Conservation (phyloP, 352 stramenopile genomes). For the Phytophthora sansomeana region DNA sequence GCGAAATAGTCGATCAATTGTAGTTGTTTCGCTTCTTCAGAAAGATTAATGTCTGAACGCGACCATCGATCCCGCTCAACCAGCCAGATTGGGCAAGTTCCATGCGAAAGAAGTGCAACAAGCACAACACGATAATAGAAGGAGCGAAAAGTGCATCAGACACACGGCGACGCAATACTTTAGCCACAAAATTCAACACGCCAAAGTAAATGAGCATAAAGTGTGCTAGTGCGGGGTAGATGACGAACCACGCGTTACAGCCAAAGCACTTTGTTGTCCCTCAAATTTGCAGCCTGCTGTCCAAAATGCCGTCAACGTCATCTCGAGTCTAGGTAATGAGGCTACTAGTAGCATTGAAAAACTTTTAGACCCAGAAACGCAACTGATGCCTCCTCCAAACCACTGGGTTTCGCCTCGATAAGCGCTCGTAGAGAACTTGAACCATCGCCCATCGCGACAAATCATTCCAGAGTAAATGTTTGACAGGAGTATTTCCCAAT, state of each 20-base stretch:
- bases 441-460: conserved; percentile 18
- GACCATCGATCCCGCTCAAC: conserved; percentile 22
- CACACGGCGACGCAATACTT: conserved; percentile 32
- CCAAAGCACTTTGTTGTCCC: conserved; percentile 35
- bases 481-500: conserved; percentile 26
- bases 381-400: conserved; percentile 25
- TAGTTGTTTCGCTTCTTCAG: conserved; percentile 8
- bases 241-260: conserved; percentile 42
- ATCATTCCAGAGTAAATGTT: conserved; percentile 18
- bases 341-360: conserved; percentile 12
- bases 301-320: conserved; percentile 17
- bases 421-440: background rate
- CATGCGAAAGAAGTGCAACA: conserved; percentile 31
- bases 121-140: conserved; percentile 23
- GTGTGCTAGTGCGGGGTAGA: conserved; percentile 29
- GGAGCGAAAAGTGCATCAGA: conserved; percentile 41
- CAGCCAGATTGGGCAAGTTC: conserved; percentile 6
- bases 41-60: conserved; percentile 12
- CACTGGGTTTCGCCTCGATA: conserved; percentile 10
- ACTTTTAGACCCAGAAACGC: conserved; percentile 12
- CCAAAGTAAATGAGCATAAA: conserved; percentile 30
- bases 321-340: conserved; percentile 13
- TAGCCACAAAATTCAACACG: conserved; percentile 35
- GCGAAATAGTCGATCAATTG: background rate
- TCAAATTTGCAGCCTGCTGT: conserved; percentile 41